Base-by-base conservation (phyloP, 768 basidiomycete genomes). In the Gyrodon lividus region DNA sequence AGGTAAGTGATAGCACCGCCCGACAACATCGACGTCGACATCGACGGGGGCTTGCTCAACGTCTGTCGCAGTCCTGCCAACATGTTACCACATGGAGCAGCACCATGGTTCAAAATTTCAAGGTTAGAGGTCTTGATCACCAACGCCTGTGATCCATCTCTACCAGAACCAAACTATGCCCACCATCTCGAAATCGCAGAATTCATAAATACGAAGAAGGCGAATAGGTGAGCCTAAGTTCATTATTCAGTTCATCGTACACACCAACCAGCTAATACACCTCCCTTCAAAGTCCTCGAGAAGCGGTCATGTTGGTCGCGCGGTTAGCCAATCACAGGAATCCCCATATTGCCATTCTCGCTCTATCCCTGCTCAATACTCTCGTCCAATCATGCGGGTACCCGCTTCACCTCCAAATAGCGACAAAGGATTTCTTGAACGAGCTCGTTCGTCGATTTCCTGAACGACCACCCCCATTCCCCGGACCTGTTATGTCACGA, bases 381-480 rank as follows among this genome's bases (percentile, higher is more conserved):
- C 85, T 99, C 44, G 88, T 98, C 40, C 89, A 94, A 66, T 87
- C 89, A 35, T 98, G 96, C 66, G 97, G 97, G 68, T 99, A 99
- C 72, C 86, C 96, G 0, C 89, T 99, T 51, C 97, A 98, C 67
- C 85, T 99, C 20, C 97, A 99, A 69, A 89, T 98, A 60, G 78
- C 89, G 16, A 98, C 96, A 37, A 98, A 99, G 65, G 97, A 98
- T 64, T 99, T 98, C 66, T 77, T 98, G 16, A 99, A 99, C 71
- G 97, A 98, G 67, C 86, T 99, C 66, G 97, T 99, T 22, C 86
- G 96, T 43, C 84, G 95, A 59, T 98, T 99, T 68, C 97, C 97
- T 6, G 97, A 99, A 72, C 84, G 96, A 40, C 97, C 97, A 3
- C 96, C 97, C 0, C 89, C 92, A 1, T 93, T 95, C 67, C 92